Conservation (phyloP, 768 basidiomycete genomes). For the Suillus occidentalis region DNA sequence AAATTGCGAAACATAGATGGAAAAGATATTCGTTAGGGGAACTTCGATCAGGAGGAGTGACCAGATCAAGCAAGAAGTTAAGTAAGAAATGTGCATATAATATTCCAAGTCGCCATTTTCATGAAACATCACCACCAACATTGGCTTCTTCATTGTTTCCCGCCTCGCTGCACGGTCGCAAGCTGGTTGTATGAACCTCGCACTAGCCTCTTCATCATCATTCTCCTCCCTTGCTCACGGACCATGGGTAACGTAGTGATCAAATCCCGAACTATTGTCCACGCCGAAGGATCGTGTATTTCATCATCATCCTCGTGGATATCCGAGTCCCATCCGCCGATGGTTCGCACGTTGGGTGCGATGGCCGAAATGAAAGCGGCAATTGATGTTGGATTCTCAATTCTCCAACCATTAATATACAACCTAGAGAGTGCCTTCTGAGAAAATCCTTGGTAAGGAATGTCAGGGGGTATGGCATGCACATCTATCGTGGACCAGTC, state of each 20-base stretch:
- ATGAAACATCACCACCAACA: background rate
- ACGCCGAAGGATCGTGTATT: background rate
- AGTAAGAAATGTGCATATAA: background rate
- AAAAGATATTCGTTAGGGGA: background rate
- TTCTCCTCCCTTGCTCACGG: background rate
- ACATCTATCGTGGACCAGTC: slow-evolving; percentile 1
- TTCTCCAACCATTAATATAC: no score
- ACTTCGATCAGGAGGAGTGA: background rate
- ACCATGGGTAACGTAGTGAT: slow-evolving; percentile 23
- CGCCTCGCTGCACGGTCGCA: background rate
- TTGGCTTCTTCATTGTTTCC: no score
- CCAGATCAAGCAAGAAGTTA: background rate
- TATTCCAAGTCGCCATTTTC: no score
- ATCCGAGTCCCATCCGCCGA: no score
- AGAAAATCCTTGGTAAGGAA: slow-evolving; percentile 7
- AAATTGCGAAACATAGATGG: background rate
- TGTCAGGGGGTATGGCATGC: background rate
- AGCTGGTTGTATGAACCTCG: background rate
- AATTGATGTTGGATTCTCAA: background rate
- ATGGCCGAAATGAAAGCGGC: slow-evolving; percentile 28
- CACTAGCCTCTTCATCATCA: background rate
- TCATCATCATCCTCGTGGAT: slow-evolving; percentile 7
- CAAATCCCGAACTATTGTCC: slow-evolving; percentile 20
- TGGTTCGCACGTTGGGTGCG: slow-evolving; percentile 25
- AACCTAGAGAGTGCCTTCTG: background rate